Evolutionary conservation across 2,329 filamentous ascomycete genomes (phyloP), one percentile per base, ranked within the genome.

Genomic region (Pleurostoma richardsiae): DNA sequence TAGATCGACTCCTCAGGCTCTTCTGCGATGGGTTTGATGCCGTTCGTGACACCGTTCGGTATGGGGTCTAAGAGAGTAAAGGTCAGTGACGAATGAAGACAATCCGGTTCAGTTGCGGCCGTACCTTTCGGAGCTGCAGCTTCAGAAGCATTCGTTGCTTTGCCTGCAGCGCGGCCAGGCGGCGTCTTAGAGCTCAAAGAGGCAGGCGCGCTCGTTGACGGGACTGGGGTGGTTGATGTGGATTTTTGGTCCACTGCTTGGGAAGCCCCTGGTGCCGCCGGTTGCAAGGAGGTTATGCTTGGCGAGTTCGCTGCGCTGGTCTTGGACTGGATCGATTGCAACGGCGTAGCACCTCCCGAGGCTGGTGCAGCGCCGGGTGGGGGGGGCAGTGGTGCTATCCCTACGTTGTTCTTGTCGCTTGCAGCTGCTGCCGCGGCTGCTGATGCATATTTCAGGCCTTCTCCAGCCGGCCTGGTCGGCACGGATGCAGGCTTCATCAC

Each of bases 381-480:
- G 52, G 94, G 92, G 46, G 94, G 94, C 60, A 97, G 75, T 39
- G 94, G 94, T 49, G 92, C 85, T 60, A 99, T 96, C 29, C 94
- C 94, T 30, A 97, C 86, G 62, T 86, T 92, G 71, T 89, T 91
- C 69, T 74, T 80, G 56, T 96, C 90, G 64, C 83, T 90, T 41
- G 91, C 90, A 1, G 94, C 92, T 0, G 92, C 94, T 0, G 94
- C 94, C 0, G 94, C 94, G 0, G 94, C 94, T 0, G 94, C 94
- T 36, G 94, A 97, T 40, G 94, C 94, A 64, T 99, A 99, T 69
- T 97, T 97, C 55, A 99, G 75, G 2, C 88, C 89, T 65, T 97
- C 92, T 42, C 90, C 90, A 4, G 90, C 87, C 5, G 88, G 84
- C 64, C 92, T 82, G 49, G 88, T 83, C 1, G 94, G 94, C 57